Evolutionary conservation across 1,284 basidiomycete genomes (phyloP), one percentile per base, ranked within the genome.

Genomic region (Cutaneotrichosporon sp.): DNA sequence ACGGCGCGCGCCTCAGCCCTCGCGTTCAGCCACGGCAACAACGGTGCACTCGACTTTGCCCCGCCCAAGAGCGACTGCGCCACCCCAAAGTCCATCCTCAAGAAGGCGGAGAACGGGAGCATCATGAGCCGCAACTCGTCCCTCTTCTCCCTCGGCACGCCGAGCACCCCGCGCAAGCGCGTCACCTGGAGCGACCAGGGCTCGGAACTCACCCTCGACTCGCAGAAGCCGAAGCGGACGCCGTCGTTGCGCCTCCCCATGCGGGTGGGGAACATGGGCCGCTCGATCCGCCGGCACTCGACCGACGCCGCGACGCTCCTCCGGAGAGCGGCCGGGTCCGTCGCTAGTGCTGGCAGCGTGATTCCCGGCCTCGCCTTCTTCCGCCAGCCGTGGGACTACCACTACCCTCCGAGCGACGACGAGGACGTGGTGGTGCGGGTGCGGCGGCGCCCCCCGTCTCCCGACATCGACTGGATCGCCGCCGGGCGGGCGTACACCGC

Each of bases 81-180:
- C 13, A 38, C 33, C 4, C 51, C 49, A 24, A 53, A 53, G 34
- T 53, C 51, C 9, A 53, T 53, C 34, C 51, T 53, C 22, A 53
- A 53, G 51, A 36, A 27, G 22, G 14, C 20, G 29, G 29, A 29
- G 5, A 29, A 9, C 29, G 29, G 29, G 11, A 38, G 33, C 27
- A 33, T 18, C 9, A 29, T 20, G 18, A 51, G n/a, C 29, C 13
- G 31, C 20, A 24, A 22, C 20, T 14, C 50, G 8, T 51, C 50
- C 4, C 18, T 34, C 20, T 9, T 33, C 5, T 51, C 31, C 5
- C 29, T 29, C 5, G 29, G 29, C 29, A 29, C 29, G 29, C 29
- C 51, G 6, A n/a, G n/a, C 49, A n/a, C 16, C 4, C 11, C 51
- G 6, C 33, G 22, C 22, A 53, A 38, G 33, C 51, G 51, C 33